phyloP scores from a whole-genome alignment of 2,329 filamentous ascomycete genomes.

The Teratosphaeria pseudoeucalypti region DNA sequence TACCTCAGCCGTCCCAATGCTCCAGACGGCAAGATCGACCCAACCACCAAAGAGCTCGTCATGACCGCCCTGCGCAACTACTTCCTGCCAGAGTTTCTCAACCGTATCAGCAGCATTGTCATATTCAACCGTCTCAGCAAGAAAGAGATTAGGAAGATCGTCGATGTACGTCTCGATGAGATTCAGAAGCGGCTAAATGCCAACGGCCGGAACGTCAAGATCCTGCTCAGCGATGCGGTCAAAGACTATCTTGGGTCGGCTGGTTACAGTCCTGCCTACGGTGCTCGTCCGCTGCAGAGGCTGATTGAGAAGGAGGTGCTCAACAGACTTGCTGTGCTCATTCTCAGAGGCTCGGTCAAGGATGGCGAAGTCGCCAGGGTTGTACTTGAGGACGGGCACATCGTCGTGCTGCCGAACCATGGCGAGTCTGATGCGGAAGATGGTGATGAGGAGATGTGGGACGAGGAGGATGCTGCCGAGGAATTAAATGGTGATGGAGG shows the following conservation, averaged over 20 bases:
- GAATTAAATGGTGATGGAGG: slow-evolving; percentile 48
- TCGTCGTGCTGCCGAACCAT: slow-evolving; percentile 78
- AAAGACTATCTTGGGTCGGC: slow-evolving; percentile 87
- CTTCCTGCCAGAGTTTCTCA: slow-evolving; percentile 97
- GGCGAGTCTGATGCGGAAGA: slow-evolving; percentile 47
- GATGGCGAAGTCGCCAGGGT: slow-evolving; percentile 80
- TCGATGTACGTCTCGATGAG: slow-evolving; percentile 76
- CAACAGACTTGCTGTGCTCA: slow-evolving; percentile 83
- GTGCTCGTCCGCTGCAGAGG: slow-evolving; percentile 75
- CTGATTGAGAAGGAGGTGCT: slow-evolving; percentile 97
- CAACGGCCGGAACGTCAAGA: slow-evolving; percentile 77
- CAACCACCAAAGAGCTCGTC: slow-evolving; percentile 75
- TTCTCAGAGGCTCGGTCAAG: slow-evolving; percentile 70
- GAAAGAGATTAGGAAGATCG: slow-evolving; percentile 85
- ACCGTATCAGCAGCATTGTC: slow-evolving; percentile 90
- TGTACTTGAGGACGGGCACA: slow-evolving; percentile 66
- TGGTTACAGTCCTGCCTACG: slow-evolving; percentile 92
- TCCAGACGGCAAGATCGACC: slow-evolving; percentile 75
- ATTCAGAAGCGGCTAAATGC: slow-evolving; percentile 82
- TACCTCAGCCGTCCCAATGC: slow-evolving; percentile 72
- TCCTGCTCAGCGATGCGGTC: slow-evolving; percentile 72
- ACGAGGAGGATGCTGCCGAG: slow-evolving; percentile 61
- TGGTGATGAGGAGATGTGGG: slow-evolving; percentile 57
- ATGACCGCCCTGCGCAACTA: slow-evolving; percentile 86
- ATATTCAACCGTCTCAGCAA: slow-evolving; percentile 96